Evolutionary conservation across 1,284 basidiomycete species (phyloP).

Genomic region (Marasmius tenuissimus): DNA sequence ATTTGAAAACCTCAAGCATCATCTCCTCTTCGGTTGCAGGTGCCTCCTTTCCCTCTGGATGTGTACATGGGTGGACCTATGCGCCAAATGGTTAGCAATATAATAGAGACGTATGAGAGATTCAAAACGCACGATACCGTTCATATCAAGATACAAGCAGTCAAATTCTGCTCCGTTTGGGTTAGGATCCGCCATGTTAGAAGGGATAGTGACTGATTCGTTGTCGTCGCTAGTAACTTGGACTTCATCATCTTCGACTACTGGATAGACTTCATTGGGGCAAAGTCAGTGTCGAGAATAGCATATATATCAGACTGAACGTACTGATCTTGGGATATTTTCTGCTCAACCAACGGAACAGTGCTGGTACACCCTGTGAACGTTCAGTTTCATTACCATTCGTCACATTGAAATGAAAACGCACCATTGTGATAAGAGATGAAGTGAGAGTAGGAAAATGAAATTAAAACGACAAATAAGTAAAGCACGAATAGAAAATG

Average conservation of each 20-base stretch:
- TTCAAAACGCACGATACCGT: constrained; percentile 63
- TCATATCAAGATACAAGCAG: constrained; percentile 95
- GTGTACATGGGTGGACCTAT: constrained; percentile 98
- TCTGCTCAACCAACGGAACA: constrained; percentile 94
- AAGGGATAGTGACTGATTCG: constrained; percentile 68
- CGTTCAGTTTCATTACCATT: neutral
- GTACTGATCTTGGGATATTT: constrained; percentile 94
- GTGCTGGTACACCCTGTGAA: constrained; percentile 85
- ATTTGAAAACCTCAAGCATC: constrained; percentile 98
- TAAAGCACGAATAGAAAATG: neutral
- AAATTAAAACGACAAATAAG: neutral
- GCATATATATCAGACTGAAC: constrained; percentile 4
- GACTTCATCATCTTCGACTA: constrained; percentile 80
- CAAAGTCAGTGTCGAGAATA: neutral
- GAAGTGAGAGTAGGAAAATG: neutral
- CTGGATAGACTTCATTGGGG: constrained; percentile 61
- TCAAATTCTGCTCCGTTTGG: constrained; percentile 98
- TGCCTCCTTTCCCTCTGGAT: constrained; percentile 95
- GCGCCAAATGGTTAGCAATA: constrained; percentile 1
- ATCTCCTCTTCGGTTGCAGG: constrained; percentile 99
- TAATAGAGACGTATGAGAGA: constrained; percentile 2
- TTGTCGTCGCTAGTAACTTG: constrained; percentile 72
- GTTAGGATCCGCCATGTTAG: constrained; percentile 84
- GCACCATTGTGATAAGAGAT: neutral
- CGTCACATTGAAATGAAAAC: neutral